Conservation (phyloP, 2,329 filamentous ascomycete genomes). For the Tolypocladium endophyticum region DNA sequence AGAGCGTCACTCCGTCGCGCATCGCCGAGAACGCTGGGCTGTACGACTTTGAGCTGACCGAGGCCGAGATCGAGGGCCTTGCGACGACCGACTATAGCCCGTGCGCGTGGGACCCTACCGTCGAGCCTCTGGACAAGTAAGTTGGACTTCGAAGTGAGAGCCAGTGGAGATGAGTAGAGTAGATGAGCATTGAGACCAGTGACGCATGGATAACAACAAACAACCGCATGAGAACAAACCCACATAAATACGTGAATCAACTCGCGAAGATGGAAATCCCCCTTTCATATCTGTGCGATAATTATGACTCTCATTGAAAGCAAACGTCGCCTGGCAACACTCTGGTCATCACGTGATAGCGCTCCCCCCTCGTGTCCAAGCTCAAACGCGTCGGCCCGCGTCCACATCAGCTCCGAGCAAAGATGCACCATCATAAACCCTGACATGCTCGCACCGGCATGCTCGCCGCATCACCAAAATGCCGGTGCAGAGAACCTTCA, state of each 20-base stretch:
- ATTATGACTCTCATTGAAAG: too few relatives aligned
- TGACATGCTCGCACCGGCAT: neutral
- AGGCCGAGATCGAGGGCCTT: conserved; percentile 39
- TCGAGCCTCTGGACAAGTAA: conserved; percentile 32
- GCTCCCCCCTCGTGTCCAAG: conserved; percentile 6
- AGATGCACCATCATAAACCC: neutral
- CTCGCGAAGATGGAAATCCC: neutral
- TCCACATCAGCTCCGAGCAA: neutral
- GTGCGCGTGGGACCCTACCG: conserved; percentile 46
- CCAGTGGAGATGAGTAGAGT: neutral
- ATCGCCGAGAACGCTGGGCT: conserved; percentile 53
- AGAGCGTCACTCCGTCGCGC: conserved; percentile 58
- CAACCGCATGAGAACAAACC: neutral
- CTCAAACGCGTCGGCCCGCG: neutral
- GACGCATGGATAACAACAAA: neutral
- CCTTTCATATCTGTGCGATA: neutral
- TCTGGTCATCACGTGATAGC: conserved; percentile 5
- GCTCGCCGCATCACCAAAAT: conserved; percentile 14
- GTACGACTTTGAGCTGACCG: conserved; percentile 44
- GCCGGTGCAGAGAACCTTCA: conserved; percentile 33
- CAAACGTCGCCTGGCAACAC: neutral
- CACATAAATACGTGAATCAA: neutral
- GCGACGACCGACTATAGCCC: conserved; percentile 42
- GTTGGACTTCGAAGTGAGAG: neutral
- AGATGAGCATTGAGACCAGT: neutral